Conservation (phyloP, 768 basidiomycete species). For the Leccinellum luteum region DNA sequence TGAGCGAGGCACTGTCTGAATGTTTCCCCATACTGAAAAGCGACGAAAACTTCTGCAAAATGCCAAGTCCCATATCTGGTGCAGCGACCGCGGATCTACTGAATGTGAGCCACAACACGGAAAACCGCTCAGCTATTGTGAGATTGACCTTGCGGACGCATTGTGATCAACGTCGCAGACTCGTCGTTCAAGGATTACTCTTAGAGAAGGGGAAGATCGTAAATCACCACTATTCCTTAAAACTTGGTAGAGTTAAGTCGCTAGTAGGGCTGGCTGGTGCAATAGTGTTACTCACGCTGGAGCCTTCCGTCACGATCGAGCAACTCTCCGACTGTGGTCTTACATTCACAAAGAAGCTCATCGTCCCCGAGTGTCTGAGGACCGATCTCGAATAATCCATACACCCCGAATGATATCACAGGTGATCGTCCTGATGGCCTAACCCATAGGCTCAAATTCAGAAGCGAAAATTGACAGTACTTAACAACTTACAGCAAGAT, state of each 20-base stretch:
- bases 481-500: background rate
- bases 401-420: background rate
- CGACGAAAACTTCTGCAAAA: background rate
- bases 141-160: background rate
- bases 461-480: background rate
- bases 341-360: background rate
- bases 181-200: background rate
- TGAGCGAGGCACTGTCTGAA: background rate
- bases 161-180: background rate
- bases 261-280: background rate
- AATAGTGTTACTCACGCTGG: background rate
- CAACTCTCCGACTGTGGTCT: background rate
- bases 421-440: background rate
- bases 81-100: conserved; percentile 1
- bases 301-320: background rate
- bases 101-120: background rate
- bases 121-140: conserved; percentile 6
- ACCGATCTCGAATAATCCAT: background rate
- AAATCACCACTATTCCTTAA: background rate
- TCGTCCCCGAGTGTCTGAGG: background rate
- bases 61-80: background rate
- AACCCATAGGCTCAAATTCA: background rate
- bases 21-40: background rate
- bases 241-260: background rate
- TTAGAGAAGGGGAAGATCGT: background rate